Conservation (phyloP, 116 monocot species). For the Iris pallida region DNA sequence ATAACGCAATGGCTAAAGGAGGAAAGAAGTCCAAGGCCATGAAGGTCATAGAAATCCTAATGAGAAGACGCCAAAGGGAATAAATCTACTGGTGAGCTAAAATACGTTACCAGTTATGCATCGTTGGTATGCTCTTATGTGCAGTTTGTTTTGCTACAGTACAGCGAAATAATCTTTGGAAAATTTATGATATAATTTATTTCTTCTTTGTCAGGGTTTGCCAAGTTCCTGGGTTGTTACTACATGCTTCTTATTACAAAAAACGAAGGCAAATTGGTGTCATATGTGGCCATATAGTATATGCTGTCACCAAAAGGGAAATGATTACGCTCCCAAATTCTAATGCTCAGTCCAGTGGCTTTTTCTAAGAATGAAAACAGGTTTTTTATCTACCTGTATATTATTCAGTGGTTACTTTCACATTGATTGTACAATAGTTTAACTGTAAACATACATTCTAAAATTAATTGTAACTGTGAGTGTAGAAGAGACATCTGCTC, state of each 20-base stretch:
- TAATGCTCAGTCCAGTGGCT: constrained; percentile 12
- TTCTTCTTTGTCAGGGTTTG: constrained; percentile 29
- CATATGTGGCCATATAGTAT: constrained; percentile 52
- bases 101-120: constrained; percentile 79
- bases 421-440: too few species aligned
- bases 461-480: too few species aligned
- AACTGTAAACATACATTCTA: too few species aligned
- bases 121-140: constrained; percentile 56
- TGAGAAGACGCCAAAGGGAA: constrained; percentile 59
- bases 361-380: constrained; percentile 41
- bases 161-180: too few species aligned
- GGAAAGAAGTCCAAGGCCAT: constrained; percentile 28
- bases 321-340: constrained; percentile 40
- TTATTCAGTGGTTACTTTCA: not conserved
- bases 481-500: too few species aligned
- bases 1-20: constrained; percentile 21
- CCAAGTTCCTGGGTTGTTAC: constrained; percentile 59
- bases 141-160: not conserved
- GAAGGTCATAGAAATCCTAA: constrained; percentile 26
- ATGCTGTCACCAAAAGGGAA: constrained; percentile 46
- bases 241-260: constrained; percentile 61
- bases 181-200: not conserved
- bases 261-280: constrained; percentile 42
- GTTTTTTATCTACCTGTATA: constrained; percentile 4
- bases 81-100: constrained; percentile 75